Evolutionary conservation across 805 yeast species (phyloP), one percentile per base, ranked within the genome.

Genomic region (Kuraishia floccosa): DNA sequence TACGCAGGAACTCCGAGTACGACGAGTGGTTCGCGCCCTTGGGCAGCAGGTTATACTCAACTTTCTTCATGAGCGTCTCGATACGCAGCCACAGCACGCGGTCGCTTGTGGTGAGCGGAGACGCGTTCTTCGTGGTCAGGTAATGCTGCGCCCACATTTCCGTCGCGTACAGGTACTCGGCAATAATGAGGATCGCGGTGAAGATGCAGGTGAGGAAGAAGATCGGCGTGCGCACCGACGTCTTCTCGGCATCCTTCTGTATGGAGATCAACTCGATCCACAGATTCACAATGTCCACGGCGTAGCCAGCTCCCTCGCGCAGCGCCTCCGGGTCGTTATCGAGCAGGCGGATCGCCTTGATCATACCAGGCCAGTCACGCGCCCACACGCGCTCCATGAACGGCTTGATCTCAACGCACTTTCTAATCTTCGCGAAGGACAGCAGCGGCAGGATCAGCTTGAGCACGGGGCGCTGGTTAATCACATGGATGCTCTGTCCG

Each of bases 221-320:
- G 17, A 79, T 79, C 2, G 91, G 91, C 0, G 89, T 78, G 39
- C 85, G 59, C 20, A 78, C 64, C 1, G 83, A 72, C 0, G 81
- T 72, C 46, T 72, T 69, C 39, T 72, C 76, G 1, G 80, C 75
- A 47, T 77, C 79, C 31, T 69, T 68, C 18, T 67, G 68, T 30
- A 74, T 69, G 3, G 78, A 67, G n/a, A 77, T 74, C 30, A 77
- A 72, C 38, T 74, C 79, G 29, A 72, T 71, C 93, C 91, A 81
- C 25, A 79, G 54, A 36, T 74, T 68, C 33, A 81, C 58, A 18
- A 79, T 68, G 36, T 67, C 75, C 27, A 76, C 45, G 1, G 77
- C 68, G 40, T 71, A 66, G 25, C 61, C 63, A 2, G 76, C 63
- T 7, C 81, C 69, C 44, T 78, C 86, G 30, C 77, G 64, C 30